These are phyloP conservation scores for Botrytis porri DNA, from an alignment of 2,329 filamentous ascomycete genomes.

Conservation along the genomic window DNA sequence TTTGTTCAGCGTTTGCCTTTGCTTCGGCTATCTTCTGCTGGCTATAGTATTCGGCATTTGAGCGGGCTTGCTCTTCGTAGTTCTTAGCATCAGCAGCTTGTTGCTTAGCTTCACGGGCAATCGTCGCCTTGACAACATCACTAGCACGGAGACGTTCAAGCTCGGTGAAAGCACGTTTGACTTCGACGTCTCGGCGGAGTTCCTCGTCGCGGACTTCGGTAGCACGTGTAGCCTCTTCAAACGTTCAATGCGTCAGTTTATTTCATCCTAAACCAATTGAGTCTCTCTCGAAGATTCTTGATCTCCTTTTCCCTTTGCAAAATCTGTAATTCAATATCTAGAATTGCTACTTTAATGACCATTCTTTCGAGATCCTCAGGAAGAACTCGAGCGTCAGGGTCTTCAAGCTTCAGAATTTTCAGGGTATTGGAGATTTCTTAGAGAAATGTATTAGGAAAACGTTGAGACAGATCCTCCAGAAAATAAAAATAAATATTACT, in stretches of 20 bases:
- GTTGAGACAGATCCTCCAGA: too few species aligned
- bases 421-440: not conserved
- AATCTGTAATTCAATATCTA: not conserved
- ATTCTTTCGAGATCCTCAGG: not conserved
- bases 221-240: constrained; percentile 59
- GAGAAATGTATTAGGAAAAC: not conserved
- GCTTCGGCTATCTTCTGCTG: constrained; percentile 25
- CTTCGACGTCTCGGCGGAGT: constrained; percentile 73
- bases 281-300: not conserved
- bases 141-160: constrained; percentile 74
- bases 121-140: constrained; percentile 75
- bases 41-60: constrained; percentile 47
- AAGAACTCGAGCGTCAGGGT: not conserved
- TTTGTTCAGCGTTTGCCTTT: constrained; percentile 33
- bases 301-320: not conserved
- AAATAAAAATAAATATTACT: not conserved
- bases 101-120: constrained; percentile 64
- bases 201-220: constrained; percentile 78
- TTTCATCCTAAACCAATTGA: not conserved
- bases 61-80: constrained; percentile 59
- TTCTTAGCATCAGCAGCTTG: constrained; percentile 64
- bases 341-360: not conserved
- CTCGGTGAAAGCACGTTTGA: constrained; percentile 74
- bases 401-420: not conserved
- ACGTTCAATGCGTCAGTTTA: not conserved